Percentiles rank a stretch among this genome's conserved stretches.
These are phyloP conservation scores for Tephrocybe sp. DNA, from an alignment of 768 basidiomycete genomes.

Conservation along the genomic window DNA sequence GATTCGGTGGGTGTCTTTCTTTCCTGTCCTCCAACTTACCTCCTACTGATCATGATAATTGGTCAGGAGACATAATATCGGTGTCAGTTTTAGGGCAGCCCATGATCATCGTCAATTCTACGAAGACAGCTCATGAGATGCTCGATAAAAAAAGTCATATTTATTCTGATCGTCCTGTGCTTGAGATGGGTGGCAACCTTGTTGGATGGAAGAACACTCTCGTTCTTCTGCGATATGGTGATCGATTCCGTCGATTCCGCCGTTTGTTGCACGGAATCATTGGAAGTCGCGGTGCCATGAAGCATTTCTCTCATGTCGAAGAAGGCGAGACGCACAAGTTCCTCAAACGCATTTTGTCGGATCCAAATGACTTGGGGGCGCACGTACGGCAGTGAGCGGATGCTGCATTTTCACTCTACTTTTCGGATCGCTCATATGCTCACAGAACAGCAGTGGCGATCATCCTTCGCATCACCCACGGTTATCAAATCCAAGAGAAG, in stretches of 20 bases:
- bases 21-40: neutral
- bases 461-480: conserved; percentile 43
- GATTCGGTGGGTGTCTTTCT: conserved; percentile 38
- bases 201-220: conserved; percentile 1
- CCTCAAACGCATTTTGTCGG: conserved; percentile 32
- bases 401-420: neutral
- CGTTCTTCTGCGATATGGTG: neutral
- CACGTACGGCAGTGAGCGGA: conserved; percentile 36
- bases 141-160: conserved; percentile 27
- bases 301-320: conserved; percentile 35
- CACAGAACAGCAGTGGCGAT: conserved; percentile 41
- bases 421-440: neutral
- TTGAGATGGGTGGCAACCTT: conserved; percentile 14
- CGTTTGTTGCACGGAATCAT: conserved; percentile 38
- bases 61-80: conserved; percentile 1
- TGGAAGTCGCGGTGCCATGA: conserved; percentile 36
- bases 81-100: conserved; percentile 16
- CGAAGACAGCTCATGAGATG: conserved; percentile 26
- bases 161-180: conserved; percentile 28
- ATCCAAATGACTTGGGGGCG: conserved; percentile 30
- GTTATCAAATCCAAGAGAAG: conserved; percentile 37
- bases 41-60: no score
- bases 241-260: conserved; percentile 7
- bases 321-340: conserved; percentile 39
- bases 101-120: conserved; percentile 29